A percentile compares a stretch with the other conserved stretches of the same genome.
phyloP scores from a whole-genome alignment of 2,329 filamentous ascomycete species.

The Neofusicoccum laricinum region DNA sequence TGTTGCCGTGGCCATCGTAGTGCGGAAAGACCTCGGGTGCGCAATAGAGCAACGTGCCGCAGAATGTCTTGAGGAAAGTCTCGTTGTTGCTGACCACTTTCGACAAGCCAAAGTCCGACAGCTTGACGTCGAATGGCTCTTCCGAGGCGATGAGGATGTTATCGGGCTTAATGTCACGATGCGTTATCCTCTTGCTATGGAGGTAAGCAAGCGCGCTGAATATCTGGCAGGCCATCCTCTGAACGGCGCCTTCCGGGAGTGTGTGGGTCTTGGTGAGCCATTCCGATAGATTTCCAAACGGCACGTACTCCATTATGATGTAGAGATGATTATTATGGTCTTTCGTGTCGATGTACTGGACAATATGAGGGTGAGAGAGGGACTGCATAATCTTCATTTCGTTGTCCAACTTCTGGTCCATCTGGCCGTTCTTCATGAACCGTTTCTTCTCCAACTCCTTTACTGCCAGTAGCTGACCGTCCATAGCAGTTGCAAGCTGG shows the following conservation, averaged over 20 bases:
- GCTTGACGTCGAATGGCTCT: conserved; percentile 76
- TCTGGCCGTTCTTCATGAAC: conserved; percentile 86
- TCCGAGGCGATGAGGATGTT: conserved; percentile 82
- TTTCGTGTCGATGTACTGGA: conserved; percentile 84
- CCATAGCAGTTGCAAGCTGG: conserved; percentile 79
- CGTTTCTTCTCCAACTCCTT: conserved; percentile 93
- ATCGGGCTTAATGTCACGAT: conserved; percentile 98
- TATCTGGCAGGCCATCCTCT: conserved; percentile 71
- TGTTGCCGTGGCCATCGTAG: conserved; percentile 63
- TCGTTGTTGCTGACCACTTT: conserved; percentile 89
- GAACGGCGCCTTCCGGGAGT: conserved; percentile 67
- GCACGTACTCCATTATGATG: conserved; percentile 95
- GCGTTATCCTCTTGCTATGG: conserved; percentile 84
- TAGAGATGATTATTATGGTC: conserved; percentile 79
- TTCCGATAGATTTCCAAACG: conserved; percentile 76
- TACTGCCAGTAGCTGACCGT: conserved; percentile 80
- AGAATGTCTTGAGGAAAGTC: conserved; percentile 94
- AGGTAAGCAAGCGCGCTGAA: conserved; percentile 81
- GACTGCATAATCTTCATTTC: conserved; percentile 95
- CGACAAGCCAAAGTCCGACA: conserved; percentile 94
- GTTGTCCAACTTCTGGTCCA: conserved; percentile 91
- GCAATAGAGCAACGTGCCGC: conserved; percentile 91
- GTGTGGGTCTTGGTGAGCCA: conserved; percentile 61
- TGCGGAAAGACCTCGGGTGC: conserved; percentile 95
- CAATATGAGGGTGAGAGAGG: conserved; percentile 83